Evolutionary conservation across 495 filamentous ascomycete species (phyloP), one percentile per base, ranked within the genome.

Genomic region (Penicillium mononematosum): DNA sequence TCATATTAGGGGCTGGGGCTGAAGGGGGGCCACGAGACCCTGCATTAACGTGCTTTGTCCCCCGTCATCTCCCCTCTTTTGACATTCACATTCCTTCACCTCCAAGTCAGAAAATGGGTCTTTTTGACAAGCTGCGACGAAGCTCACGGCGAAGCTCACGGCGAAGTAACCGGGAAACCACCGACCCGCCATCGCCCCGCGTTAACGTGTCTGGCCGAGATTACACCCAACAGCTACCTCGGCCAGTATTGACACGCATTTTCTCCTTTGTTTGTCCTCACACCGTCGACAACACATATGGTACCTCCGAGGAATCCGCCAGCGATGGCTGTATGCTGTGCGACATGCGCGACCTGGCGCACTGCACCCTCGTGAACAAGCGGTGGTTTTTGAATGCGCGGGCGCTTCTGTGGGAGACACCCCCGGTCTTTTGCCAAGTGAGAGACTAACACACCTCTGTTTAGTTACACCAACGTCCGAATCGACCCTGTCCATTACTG

Each of bases 401-500:
- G 45, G 58, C 59, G 2, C 60, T 87, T 11, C 75, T 93, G 88
- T 91, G 64, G 22, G 53, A 36, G 17, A 4, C 50, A n/a, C 10
- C 31, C 50, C 36, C 19, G 5, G 34, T 22, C 19, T 36, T 61
- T 38, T 46, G 52, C 49, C 24, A 45, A 50, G 12, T 31, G 32
- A 36, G n/a, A 25, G 12, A n/a, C 34, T 58, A 17, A 53, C 41
- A 4, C 22, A 45, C 39, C 11, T 54, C n/a, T 55, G n/a, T 16
- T 43, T 58, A 96, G 91, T 45, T 98, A 97, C 66, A 84, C 83
- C 45, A 89, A 91, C 71, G 85, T 98, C 58, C 89, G 93, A 31
- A 93, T 98, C 62, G 94, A 98, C 59, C 81, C 87, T 12, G 93
- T 98, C 27, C 94, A 98, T 69, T 98, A 96, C 73, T 98, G 94